Evolutionary conservation across 2,329 filamentous ascomycete species (phyloP), one percentile per base, ranked within the genome.

Genomic region (Penicillium capsulatum): DNA sequence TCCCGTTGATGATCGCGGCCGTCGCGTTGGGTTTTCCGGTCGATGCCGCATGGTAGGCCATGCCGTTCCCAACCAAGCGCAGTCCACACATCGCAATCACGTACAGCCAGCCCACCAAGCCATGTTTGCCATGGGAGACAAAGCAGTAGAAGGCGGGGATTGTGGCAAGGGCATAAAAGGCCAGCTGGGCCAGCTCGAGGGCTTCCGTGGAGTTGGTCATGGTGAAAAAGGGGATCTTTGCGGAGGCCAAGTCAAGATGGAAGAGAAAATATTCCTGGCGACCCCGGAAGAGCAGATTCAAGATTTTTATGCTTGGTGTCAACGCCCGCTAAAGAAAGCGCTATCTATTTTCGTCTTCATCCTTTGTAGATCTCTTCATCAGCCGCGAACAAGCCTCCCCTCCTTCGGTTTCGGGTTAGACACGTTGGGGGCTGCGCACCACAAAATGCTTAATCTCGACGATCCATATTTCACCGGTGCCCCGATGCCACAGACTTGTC

Each of bases 141-240:
- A 45, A 30, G 16, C 42, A 47, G 20, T 47, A 47, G 11, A 38
- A 36, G 4, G 39, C 35, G 8, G 45, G 45, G 27, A 47, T 17
- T 2, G 31, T 19, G 20, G 42, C 31, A 17, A 38, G 19, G n/a
- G 32, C 41, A 20, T 42, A 47, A 27, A 47, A 47, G 4, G 26
- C 33, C 17, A 47, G 8, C 14, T 40, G 31, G 33, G 45, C 45
- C 13, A 47, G 28, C 38, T 45, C 45, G 9, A 47, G 32, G 4
- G 26, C 26, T 17, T 45, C 45, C 2, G 22, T 37, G 22, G 42
- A 34, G 29, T 28, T 38, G 15, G 32, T 16, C 45, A 45, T 47
- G 16, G 13, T 36, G 22, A 19, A 20, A 5, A 15, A 37, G 10
- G 14, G n/a, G n/a, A n/a, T n/a, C n/a, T n/a, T n/a, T n/a, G n/a